Evolutionary conservation across 2,329 filamentous ascomycete species (phyloP).

Genomic region (Nakataea oryzae): DNA sequence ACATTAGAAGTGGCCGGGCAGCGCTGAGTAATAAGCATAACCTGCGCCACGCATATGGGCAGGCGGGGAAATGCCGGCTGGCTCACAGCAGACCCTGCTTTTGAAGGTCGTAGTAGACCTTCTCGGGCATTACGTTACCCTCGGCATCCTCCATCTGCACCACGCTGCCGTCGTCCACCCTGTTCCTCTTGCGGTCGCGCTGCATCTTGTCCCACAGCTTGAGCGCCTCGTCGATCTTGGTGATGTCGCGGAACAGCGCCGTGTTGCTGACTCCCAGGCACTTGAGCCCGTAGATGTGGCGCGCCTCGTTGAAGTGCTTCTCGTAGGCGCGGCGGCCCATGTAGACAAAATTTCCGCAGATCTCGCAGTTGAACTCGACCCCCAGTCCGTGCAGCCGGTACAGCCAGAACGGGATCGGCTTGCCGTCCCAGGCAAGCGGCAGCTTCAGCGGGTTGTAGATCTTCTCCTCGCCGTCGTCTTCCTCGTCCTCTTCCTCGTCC

Average conservation of each 20-base stretch:
- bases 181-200: constrained; percentile 68
- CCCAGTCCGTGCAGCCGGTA: constrained; percentile 94
- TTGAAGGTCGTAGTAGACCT: constrained; percentile 91
- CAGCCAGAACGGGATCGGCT: constrained; percentile 97
- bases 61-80: neutral
- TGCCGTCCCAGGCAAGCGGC: constrained; percentile 94
- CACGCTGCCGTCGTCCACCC: constrained; percentile 67
- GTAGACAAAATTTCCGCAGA: constrained; percentile 98
- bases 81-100: constrained; percentile 74
- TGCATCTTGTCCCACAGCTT: constrained; percentile 91
- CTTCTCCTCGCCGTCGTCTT: constrained; percentile 70
- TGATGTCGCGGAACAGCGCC: constrained; percentile 87
- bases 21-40: neutral
- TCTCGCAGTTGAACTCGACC: constrained; percentile 90
- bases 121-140: constrained; percentile 98
- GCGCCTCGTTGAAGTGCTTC: constrained; percentile 93
- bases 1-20: neutral
- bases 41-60: constrained; percentile 4
- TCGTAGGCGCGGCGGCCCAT: constrained; percentile 94
- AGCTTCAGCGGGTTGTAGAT: constrained; percentile 97
- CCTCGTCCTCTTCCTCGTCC: constrained; percentile 56
- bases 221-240: constrained; percentile 78
- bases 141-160: constrained; percentile 98
- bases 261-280: constrained; percentile 91
- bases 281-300: constrained; percentile 88